phyloP scores from a whole-genome alignment of 805 yeast genomes.

The Saccharomycopsis sp. region DNA sequence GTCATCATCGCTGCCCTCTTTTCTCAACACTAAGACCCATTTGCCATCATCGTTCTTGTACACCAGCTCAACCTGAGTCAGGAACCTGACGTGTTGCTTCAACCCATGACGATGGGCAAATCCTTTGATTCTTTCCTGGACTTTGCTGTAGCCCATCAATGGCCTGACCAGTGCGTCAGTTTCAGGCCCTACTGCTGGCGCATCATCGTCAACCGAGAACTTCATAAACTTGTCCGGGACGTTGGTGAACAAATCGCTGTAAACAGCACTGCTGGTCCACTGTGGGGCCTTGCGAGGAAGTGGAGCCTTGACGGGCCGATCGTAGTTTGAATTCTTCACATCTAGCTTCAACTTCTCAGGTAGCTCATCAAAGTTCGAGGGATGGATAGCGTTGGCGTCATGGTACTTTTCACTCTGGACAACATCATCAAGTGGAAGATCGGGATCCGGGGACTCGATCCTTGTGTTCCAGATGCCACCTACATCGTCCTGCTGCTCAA shows the following conservation, averaged over 20 bases:
- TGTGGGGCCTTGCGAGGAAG: conserved; percentile 22
- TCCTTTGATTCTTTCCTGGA: conserved; percentile 25
- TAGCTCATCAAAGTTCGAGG: neutral
- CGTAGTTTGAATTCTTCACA: conserved; percentile 22
- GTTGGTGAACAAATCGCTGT: conserved; percentile 32
- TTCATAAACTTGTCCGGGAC: conserved; percentile 32
- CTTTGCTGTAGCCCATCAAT: conserved; percentile 31
- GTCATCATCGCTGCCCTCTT: conserved; percentile 22
- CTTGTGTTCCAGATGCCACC: conserved; percentile 34
- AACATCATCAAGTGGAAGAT: conserved; percentile 26
- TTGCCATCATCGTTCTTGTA: conserved; percentile 27
- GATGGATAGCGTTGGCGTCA: conserved; percentile 27
- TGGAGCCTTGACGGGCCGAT: conserved; percentile 13
- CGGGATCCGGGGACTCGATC: conserved; percentile 22
- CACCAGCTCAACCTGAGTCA: conserved; percentile 34
- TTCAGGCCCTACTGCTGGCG: neutral
- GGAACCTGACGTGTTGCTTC: conserved; percentile 29
- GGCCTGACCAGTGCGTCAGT: conserved; percentile 23
- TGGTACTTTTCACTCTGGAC: conserved; percentile 30
- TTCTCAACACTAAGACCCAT: conserved; percentile 31
- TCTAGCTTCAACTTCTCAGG: conserved; percentile 11
- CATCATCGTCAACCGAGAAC: conserved; percentile 24
- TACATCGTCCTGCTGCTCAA: conserved; percentile 29
- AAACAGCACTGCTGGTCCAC: conserved; percentile 33
- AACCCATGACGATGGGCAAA: conserved; percentile 28